Evolutionary conservation across 2,329 filamentous ascomycete species (phyloP).

Genomic region (Sarocladium oryzae): DNA sequence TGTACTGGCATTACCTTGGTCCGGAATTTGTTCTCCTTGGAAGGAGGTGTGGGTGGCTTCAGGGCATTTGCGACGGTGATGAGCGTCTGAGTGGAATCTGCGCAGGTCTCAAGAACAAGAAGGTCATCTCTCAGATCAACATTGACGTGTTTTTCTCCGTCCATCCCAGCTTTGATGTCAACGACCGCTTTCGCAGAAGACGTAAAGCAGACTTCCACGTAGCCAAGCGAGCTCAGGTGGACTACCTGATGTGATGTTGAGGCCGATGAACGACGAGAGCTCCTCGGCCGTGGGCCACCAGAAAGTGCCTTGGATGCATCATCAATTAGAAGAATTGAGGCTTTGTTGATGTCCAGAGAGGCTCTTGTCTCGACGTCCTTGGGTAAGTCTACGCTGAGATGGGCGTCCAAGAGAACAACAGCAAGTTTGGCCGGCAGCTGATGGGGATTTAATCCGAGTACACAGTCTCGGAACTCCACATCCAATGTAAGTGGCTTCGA

Average conservation of each 20-base stretch:
- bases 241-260: conserved; percentile 44
- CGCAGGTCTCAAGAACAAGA: conserved; percentile 87
- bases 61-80: conserved; percentile 73
- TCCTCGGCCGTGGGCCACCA: conserved; percentile 11
- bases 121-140: conserved; percentile 81
- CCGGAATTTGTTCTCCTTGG: conserved; percentile 75
- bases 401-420: conserved; percentile 72
- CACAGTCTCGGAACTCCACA: conserved; percentile 72
- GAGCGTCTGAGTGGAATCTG: conserved; percentile 92
- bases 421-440: conserved; percentile 68
- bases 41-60: conserved; percentile 76
- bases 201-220: conserved; percentile 79
- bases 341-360: conserved; percentile 66
- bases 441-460: conserved; percentile 78
- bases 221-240: conserved; percentile 61
- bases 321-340: conserved; percentile 77
- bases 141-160: conserved; percentile 62
- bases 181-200: conserved; percentile 70
- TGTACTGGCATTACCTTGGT: conserved; percentile 81
- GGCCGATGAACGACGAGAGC: conserved; percentile 19
- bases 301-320: conserved; percentile 42
- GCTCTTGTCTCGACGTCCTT: conserved; percentile 58
- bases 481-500: conserved; percentile 61
- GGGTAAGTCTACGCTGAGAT: conserved; percentile 61
- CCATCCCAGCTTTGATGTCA: conserved; percentile 45